Conservation (phyloP, 768 basidiomycete species). For the Leccinum sublutescens region DNA sequence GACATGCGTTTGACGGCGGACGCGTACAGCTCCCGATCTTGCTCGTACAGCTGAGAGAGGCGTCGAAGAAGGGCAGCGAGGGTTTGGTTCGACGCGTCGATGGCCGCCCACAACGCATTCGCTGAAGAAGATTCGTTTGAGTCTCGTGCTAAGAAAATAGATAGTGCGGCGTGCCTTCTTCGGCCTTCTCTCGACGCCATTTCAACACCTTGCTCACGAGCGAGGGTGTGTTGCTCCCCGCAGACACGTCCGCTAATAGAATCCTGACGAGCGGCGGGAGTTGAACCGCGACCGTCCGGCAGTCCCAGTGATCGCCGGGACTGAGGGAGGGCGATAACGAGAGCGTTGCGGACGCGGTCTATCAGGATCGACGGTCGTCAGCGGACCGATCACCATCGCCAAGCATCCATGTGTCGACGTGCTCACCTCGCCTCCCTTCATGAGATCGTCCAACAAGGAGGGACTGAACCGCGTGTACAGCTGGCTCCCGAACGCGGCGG, state of each 20-base stretch:
- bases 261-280: constrained; percentile 84
- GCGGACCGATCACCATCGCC: background rate
- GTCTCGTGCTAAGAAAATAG: background rate
- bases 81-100: constrained; percentile 61
- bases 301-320: constrained; percentile 67
- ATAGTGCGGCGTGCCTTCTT: constrained; percentile 43
- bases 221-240: constrained; percentile 93
- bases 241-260: constrained; percentile 93
- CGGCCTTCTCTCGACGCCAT: constrained; percentile 72
- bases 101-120: constrained; percentile 58
- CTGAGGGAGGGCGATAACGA: constrained; percentile 54
- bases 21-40: constrained; percentile 50
- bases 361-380: background rate
- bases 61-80: constrained; percentile 51
- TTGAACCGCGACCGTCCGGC: constrained; percentile 62
- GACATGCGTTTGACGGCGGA: constrained; percentile 63
- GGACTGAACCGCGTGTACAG: constrained; percentile 87
- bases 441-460: constrained; percentile 28
- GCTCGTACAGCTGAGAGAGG: constrained; percentile 48
- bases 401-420: background rate
- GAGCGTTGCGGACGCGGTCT: constrained; percentile 16
- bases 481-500: constrained; percentile 94
- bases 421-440: constrained; percentile 26
- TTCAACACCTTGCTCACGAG: constrained; percentile 88
- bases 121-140: constrained; percentile 39